A percentile compares a stretch with the other conserved stretches of the same genome.
These are phyloP conservation scores for Sporothrix curviconia DNA, from an alignment of 2,329 filamentous ascomycete species.

Conservation along the genomic window DNA sequence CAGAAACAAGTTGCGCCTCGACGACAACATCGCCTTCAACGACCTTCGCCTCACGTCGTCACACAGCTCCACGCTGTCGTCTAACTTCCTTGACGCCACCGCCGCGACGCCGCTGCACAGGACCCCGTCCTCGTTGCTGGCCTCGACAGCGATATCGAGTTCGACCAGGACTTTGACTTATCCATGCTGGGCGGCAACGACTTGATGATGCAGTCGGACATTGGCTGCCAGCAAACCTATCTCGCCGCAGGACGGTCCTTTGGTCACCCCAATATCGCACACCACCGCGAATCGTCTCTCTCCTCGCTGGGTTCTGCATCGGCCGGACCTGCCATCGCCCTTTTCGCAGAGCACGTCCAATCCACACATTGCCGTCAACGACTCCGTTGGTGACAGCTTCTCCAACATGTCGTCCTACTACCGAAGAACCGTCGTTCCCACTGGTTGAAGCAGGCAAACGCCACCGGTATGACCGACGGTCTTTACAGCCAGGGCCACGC, in stretches of 20 bases:
- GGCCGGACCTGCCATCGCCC: slow-evolving; percentile 53
- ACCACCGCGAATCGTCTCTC: slow-evolving; percentile 55
- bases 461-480: slow-evolving; percentile 26
- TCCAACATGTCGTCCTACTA: slow-evolving; percentile 34
- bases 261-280: slow-evolving; percentile 32
- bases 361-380: slow-evolving; percentile 51
- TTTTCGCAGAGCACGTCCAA: slow-evolving; percentile 50
- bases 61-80: slow-evolving; percentile 22
- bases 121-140: slow-evolving; percentile 21
- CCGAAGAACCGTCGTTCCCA: slow-evolving; percentile 43
- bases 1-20: slow-evolving; percentile 21
- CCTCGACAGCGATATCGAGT: slow-evolving; percentile 22
- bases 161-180: slow-evolving; percentile 9
- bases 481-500: slow-evolving; percentile 36
- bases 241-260: slow-evolving; percentile 31
- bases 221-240: slow-evolving; percentile 34
- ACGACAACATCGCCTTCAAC: slow-evolving; percentile 17
- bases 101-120: slow-evolving; percentile 23
- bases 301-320: slow-evolving; percentile 56
- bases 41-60: slow-evolving; percentile 26
- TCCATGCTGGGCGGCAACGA: slow-evolving; percentile 21
- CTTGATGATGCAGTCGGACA: slow-evolving; percentile 35
- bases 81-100: slow-evolving; percentile 30
- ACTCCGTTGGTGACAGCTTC: slow-evolving; percentile 41
- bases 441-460: slow-evolving; percentile 33